Conservation (phyloP, 768 basidiomycete genomes). For the Nidularia sp. region DNA sequence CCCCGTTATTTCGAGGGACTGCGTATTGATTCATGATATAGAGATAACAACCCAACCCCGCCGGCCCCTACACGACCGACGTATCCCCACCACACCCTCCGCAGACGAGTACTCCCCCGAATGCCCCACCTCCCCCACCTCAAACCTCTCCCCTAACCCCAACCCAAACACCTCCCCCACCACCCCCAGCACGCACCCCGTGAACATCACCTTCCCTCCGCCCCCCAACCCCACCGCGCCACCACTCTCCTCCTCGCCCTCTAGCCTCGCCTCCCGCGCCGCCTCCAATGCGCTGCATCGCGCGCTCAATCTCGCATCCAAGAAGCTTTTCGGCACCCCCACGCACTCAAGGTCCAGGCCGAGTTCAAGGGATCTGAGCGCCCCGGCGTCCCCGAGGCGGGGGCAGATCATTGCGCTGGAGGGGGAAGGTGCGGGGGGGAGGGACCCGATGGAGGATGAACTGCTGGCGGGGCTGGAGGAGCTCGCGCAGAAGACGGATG, state of each 20-base stretch:
- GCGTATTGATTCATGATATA: slow-evolving; percentile 19
- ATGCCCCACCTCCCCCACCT: slow-evolving; percentile 9
- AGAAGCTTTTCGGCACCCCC: slow-evolving; percentile 70
- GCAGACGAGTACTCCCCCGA: slow-evolving; percentile 39
- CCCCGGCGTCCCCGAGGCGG: slow-evolving; percentile 53
- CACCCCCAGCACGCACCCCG: slow-evolving; percentile 4
- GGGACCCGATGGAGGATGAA: slow-evolving; percentile 77
- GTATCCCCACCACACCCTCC: slow-evolving; percentile 41
- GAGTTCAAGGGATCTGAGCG: slow-evolving; percentile 28
- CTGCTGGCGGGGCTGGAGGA: slow-evolving; percentile 82
- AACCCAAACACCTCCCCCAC: slow-evolving; percentile 29
- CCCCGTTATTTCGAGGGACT: neutral
- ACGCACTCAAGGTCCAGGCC: slow-evolving; percentile 31
- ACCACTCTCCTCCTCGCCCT: slow-evolving; percentile 64
- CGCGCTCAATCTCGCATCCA: slow-evolving; percentile 75
- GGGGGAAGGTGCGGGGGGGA: slow-evolving; percentile 27
- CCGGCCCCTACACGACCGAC: slow-evolving; percentile 55
- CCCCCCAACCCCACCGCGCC: slow-evolving; percentile 52
- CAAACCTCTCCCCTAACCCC: slow-evolving; percentile 65
- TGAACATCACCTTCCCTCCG: slow-evolving; percentile 65
- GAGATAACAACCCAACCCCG: slow-evolving; percentile 63
- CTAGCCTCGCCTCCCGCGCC: slow-evolving; percentile 53
- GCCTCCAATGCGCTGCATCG: slow-evolving; percentile 75
- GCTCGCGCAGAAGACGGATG: slow-evolving; percentile 93
- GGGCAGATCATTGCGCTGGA: slow-evolving; percentile 49